Evolutionary conservation across 495 filamentous ascomycete genomes (phyloP).

Genomic region (Daldinia caldariorum): DNA sequence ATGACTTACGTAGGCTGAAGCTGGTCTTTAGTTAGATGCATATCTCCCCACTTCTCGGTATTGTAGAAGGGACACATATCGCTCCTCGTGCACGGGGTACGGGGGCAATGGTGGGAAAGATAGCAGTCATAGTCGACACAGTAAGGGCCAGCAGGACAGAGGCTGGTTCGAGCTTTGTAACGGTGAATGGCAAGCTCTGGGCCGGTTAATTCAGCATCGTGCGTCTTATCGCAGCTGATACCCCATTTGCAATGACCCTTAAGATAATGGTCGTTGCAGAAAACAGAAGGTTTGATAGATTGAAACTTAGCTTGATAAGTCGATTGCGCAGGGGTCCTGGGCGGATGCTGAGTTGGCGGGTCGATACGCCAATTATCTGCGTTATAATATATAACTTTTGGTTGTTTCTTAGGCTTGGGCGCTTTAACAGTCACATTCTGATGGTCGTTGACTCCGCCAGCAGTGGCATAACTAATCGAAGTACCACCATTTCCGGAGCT

Average conservation of each 20-base stretch:
- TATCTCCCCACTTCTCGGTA: constrained; percentile 45
- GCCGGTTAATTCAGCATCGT: constrained; percentile 45
- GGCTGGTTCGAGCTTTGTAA: constrained; percentile 49
- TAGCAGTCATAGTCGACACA: constrained; percentile 49
- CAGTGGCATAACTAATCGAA: constrained; percentile 49
- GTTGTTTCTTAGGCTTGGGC: constrained; percentile 46
- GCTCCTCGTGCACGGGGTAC: constrained; percentile 36
- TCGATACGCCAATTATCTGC: constrained; percentile 44
- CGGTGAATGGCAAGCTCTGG: constrained; percentile 48
- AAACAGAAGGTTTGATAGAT: constrained; percentile 44
- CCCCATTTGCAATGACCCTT: constrained; percentile 48
- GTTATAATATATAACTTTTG: constrained; percentile 45
- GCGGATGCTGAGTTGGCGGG: constrained; percentile 46
- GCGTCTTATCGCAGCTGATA: constrained; percentile 46
- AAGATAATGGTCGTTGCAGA: constrained; percentile 49
- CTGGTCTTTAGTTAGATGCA: constrained; percentile 47
- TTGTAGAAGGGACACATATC: constrained; percentile 44
- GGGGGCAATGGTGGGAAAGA: constrained; percentile 48
- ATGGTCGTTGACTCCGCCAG: constrained; percentile 43
- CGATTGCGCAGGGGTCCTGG: constrained; percentile 43
- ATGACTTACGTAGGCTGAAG: constrained; percentile 44
- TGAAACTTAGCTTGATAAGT: constrained; percentile 49
- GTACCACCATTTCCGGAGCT: constrained; percentile 49
- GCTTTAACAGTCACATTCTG: constrained; percentile 50
- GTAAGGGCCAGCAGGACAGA: constrained; percentile 45